Base-by-base conservation (phyloP, 345 rosid species). In the Hibiscus tridactylites region DNA sequence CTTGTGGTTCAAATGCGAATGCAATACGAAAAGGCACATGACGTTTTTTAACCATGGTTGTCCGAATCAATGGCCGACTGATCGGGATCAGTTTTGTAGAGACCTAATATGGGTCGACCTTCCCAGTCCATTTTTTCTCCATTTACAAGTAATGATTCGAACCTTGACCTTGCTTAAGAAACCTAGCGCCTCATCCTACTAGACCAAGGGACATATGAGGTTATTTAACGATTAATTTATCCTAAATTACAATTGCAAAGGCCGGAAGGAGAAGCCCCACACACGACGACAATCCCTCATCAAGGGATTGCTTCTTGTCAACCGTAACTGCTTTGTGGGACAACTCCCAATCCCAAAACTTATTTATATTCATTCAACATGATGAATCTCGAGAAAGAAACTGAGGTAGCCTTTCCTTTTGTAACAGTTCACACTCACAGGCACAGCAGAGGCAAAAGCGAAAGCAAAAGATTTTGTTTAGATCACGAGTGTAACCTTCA, bases 241-340 rank as follows among this genome's bases (percentile, higher is more conserved):
- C 31, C 31, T 28, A 28, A 1, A 28, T 28, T 28, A 28, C 31
- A 44, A 31, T 74, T 44, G 31, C 31, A 28, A 28, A 28, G 0
- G 31, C 31, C 31, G 31, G 31, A 37, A 71, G 71, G 9, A 19
- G 37, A 47, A 64, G 65, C 69, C 79, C 75, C 80, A 70, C 80
- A 69, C 31, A 28, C 31, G 3, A 39, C 44, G 44, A 39, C 44
- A 39, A 39, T 39, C 44, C 44, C 68, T 60, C 68, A 50, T 58
- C 8, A 29, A 57, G 39, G 37, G 74, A 58, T 76, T 76, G 66
- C 73, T 77, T 67, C 64, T 68, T 44, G 44, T 74, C 73, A 67
- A 39, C 74, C 68, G 70, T 44, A 29, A 67, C 76, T 71, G 57
- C 71, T 74, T 74, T 82, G 75, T 72, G 75, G 77, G 80, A 71